Base-by-base conservation (phyloP, 2,329 filamentous ascomycete genomes). In the Aspergillus awamori region DNA sequence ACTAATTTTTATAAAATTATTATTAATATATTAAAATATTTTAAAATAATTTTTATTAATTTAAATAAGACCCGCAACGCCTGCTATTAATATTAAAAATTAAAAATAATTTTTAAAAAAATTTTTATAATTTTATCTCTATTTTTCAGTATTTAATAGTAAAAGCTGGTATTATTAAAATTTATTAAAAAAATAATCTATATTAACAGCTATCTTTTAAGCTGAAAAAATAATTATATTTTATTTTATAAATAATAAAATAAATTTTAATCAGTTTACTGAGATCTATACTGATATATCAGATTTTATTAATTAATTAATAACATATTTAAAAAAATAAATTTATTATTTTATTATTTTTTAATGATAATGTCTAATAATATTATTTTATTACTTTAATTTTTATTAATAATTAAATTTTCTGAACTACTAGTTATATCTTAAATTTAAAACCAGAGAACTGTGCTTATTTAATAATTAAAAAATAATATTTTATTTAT, bases 151-250 rank as follows among this genome's bases (percentile, higher is more conserved):
- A 43, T 45, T 26, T 45, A 1, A 11, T 11, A 15, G 7, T 24
- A 1, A 4, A 39, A 38, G 5, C n/a, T 33, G 10, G n/a, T 48
- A 0, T 49, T 43, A 17, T 1, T 26, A 33, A 57, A 33, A 47
- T 33, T 33, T 30, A 17, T 17, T 57, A 30, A 57, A 54, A 56
- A 30, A 51, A 51, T 51, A 52, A 60, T 52, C 28, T 51, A n/a
- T 22, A 47, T 45, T 24, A 7, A 45, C 36, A 30, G 28, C 15
- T 36, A 33, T 26, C n/a, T 54, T 22, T 26, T 13, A 54, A 54
- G 11, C 11, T 38, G 5, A 11, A 38, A 15, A 15, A 38, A 28
- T 53, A 33, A 53, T 47, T 30, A 47, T 28, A 38, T 4, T 6
- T 6, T 26, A 26, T 4, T 26, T 26, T 26, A 26, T 26, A 26